These are phyloP conservation scores for Catharanthus roseus DNA, from an alignment of 257 asterid species.

Conservation along the genomic window DNA sequence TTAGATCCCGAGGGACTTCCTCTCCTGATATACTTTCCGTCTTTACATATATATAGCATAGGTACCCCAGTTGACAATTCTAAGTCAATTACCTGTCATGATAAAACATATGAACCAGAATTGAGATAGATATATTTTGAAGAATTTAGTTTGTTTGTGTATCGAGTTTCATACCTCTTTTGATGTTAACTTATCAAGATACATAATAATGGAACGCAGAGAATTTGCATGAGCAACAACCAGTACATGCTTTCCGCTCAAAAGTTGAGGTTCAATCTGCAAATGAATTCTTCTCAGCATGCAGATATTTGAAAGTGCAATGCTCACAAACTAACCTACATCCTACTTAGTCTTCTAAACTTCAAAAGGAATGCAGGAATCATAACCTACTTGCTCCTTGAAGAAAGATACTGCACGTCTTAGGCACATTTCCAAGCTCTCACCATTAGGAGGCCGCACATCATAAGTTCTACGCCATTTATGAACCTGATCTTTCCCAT, in stretches of 20 bases:
- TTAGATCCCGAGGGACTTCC: constrained; percentile 75
- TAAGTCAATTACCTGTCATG: constrained; percentile 66
- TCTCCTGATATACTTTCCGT: constrained; percentile 60
- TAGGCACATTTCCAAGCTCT: constrained; percentile 96
- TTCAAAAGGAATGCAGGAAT: constrained; percentile 2
- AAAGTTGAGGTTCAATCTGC: constrained; percentile 83
- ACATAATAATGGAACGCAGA: constrained; percentile 86
- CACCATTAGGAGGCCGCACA: constrained; percentile 90
- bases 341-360: neutral
- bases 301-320: neutral
- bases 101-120: constrained; percentile 11
- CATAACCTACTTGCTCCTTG: constrained; percentile 60
- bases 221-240: constrained; percentile 96
- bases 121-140: constrained; percentile 2
- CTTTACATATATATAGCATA: constrained; percentile 73
- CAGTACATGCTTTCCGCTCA: constrained; percentile 70
- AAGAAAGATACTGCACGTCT: constrained; percentile 83
- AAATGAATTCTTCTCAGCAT: constrained; percentile 12
- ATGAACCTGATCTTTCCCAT: constrained; percentile 83
- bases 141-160: neutral
- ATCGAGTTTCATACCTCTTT: constrained; percentile 49
- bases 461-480: constrained; percentile 93
- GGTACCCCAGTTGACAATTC: constrained; percentile 96
- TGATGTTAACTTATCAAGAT: constrained; percentile 77
- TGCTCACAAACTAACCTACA: neutral